Evolutionary conservation across 2,329 filamentous ascomycete species (phyloP).

Genomic region (Aspergillus sp.): DNA sequence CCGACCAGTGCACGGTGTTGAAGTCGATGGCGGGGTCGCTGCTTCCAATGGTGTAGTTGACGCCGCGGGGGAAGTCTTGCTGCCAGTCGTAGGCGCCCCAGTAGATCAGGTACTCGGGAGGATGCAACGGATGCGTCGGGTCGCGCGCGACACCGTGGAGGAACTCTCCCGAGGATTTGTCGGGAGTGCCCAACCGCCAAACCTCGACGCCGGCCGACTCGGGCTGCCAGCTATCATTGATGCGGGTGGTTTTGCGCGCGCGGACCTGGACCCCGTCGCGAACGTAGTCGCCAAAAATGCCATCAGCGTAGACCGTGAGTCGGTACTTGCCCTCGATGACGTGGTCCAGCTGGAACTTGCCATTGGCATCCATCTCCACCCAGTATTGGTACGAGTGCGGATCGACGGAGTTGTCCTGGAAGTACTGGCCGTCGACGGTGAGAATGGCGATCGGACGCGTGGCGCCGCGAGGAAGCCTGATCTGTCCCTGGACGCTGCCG

Average conservation of each 20-base stretch:
- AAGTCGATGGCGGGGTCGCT: conserved; percentile 51
- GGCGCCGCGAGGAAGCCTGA: conserved; percentile 54
- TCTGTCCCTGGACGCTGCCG: conserved; percentile 50
- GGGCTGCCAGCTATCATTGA: conserved; percentile 49
- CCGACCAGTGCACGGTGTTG: conserved; percentile 67
- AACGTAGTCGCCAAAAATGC: conserved; percentile 60
- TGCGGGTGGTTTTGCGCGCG: conserved; percentile 40
- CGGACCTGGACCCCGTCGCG: conserved; percentile 52
- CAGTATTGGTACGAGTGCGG: conserved; percentile 62
- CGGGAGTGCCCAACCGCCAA: conserved; percentile 62
- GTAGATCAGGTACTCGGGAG: conserved; percentile 61
- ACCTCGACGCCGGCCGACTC: conserved; percentile 60
- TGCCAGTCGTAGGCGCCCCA: conserved; percentile 61
- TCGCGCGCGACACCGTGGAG: conserved; percentile 56
- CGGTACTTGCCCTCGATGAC: conserved; percentile 61
- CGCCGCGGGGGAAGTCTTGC: conserved; percentile 58
- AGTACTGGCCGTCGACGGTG: conserved; percentile 51
- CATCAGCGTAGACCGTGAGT: conserved; percentile 62
- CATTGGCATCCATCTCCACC: conserved; percentile 50
- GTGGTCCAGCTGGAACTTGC: conserved; percentile 52
- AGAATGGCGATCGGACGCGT: conserved; percentile 57
- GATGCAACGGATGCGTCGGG: conserved; percentile 49
- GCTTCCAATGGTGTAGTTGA: conserved; percentile 58
- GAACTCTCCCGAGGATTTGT: conserved; percentile 62
- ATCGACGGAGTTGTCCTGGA: conserved; percentile 60